Conservation (phyloP, 495 filamentous ascomycete genomes). For the Aspergillus kassunensis region DNA sequence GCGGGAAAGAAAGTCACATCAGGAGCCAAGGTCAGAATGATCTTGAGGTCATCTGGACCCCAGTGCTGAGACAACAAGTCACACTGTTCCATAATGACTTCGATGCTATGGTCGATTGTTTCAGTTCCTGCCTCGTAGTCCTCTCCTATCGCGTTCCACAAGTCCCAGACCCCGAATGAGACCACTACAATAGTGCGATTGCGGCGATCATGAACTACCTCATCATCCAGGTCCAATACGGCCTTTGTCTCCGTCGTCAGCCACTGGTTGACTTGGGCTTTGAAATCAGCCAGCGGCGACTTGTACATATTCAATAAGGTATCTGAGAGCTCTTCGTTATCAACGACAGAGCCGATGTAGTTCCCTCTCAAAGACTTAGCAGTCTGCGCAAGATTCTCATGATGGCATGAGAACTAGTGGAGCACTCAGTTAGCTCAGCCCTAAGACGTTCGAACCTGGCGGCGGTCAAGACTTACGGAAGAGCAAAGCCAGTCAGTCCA, state of each 20-base stretch:
- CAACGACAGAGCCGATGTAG: constrained; percentile 39
- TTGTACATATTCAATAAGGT: constrained; percentile 24
- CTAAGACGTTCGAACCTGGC: neutral
- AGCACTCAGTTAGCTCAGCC: constrained; percentile 3
- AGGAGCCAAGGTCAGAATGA: constrained; percentile 46
- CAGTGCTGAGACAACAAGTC: constrained; percentile 33
- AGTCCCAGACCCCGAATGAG: constrained; percentile 49
- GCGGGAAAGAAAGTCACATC: constrained; percentile 51
- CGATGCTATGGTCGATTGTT: constrained; percentile 41
- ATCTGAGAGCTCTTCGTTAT: constrained; percentile 31
- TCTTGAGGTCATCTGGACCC: constrained; percentile 38
- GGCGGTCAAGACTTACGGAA: constrained; percentile 25
- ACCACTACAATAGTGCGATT: constrained; percentile 38
- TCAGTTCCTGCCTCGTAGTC: constrained; percentile 27
- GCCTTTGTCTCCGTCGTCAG: constrained; percentile 27
- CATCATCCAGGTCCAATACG: constrained; percentile 19
- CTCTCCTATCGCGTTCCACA: constrained; percentile 44
- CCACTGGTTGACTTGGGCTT: constrained; percentile 41
- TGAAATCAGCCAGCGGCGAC: constrained; percentile 36
- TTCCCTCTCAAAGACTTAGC: constrained; percentile 26
- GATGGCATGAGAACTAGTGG: constrained; percentile 39
- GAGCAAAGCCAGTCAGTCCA: constrained; percentile 48
- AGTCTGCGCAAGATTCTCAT: constrained; percentile 44
- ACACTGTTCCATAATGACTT: constrained; percentile 43
- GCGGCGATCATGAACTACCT: constrained; percentile 22